Conservation (phyloP, 495 filamentous ascomycete genomes). For the Penicillium bialowiezense region DNA sequence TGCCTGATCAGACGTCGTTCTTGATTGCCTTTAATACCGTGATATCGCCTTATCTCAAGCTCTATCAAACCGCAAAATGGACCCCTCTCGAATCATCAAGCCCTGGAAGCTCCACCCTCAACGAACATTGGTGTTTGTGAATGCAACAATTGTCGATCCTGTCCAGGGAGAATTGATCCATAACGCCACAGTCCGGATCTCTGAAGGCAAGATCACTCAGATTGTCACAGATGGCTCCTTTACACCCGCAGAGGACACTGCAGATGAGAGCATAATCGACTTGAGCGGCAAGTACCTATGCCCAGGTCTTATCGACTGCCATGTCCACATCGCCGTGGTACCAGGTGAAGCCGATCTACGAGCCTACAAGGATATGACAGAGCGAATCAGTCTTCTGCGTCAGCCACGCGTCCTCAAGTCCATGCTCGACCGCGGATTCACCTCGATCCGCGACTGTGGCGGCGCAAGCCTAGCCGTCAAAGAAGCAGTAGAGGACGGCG, state of each 20-base stretch:
- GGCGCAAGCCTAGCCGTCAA: slow-evolving; percentile 48
- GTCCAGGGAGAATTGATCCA: slow-evolving; percentile 21
- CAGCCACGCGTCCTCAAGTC: slow-evolving; percentile 21
- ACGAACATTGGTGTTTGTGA: slow-evolving; percentile 20
- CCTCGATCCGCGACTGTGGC: slow-evolving; percentile 50
- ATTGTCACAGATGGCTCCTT: slow-evolving; percentile 7
- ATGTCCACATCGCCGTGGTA: slow-evolving; percentile 51
- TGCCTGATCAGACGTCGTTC: background rate
- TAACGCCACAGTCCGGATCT: slow-evolving; percentile 22
- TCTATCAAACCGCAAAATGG: slow-evolving; percentile 7
- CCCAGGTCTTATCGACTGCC: slow-evolving; percentile 58
- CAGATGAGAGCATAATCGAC: slow-evolving; percentile 28
- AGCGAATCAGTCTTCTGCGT: slow-evolving; percentile 14
- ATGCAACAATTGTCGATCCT: slow-evolving; percentile 33
- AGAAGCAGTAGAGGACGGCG: slow-evolving; percentile 45
- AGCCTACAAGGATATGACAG: slow-evolving; percentile 19
- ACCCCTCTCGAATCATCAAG: slow-evolving; percentile 22
- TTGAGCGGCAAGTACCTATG: slow-evolving; percentile 45
- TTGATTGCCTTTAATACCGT: background rate
- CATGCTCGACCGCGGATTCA: slow-evolving; percentile 54
- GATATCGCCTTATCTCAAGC: background rate
- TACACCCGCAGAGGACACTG: background rate
- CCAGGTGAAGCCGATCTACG: slow-evolving; percentile 35
- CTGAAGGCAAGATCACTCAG: slow-evolving; percentile 21
- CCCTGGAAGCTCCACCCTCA: slow-evolving; percentile 30